Conservation (phyloP, 352 stramenopile species). For the Peronospora destructor region DNA sequence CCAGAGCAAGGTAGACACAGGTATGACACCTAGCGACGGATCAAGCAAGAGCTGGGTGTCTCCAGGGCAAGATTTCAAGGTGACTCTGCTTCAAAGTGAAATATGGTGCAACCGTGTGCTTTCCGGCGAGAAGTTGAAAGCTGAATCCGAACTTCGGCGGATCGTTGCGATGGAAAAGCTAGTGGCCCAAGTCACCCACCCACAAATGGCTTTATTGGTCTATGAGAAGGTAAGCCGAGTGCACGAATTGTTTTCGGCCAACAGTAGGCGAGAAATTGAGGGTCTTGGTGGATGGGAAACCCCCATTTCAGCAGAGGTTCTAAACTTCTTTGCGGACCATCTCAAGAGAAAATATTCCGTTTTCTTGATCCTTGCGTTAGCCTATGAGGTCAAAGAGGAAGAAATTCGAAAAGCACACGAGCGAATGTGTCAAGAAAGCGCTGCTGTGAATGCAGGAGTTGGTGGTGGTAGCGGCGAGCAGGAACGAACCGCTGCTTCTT, state of each 20-base stretch:
- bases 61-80: slow-evolving; percentile 71
- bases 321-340: slow-evolving; percentile 82
- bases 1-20: slow-evolving; percentile 13
- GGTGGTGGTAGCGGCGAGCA: slow-evolving; percentile 59
- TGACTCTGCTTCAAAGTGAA: slow-evolving; percentile 80
- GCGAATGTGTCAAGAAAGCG: slow-evolving; percentile 76
- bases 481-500: slow-evolving; percentile 40
- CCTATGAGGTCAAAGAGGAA: slow-evolving; percentile 66
- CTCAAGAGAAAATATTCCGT: slow-evolving; percentile 85
- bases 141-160: slow-evolving; percentile 70
- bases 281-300: slow-evolving; percentile 34
- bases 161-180: slow-evolving; percentile 85
- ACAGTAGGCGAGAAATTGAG: slow-evolving; percentile 73
- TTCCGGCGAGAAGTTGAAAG: slow-evolving; percentile 75
- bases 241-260: slow-evolving; percentile 79
- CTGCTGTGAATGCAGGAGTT: slow-evolving; percentile 59
- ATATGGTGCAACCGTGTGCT: slow-evolving; percentile 81
- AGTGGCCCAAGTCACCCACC: slow-evolving; percentile 66
- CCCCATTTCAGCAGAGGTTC: slow-evolving; percentile 45
- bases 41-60: slow-evolving; percentile 49
- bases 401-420: slow-evolving; percentile 79
- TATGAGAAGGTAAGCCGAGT: slow-evolving; percentile 86
- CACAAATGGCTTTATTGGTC: slow-evolving; percentile 77
- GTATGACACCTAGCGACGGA: slow-evolving; percentile 10
- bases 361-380: slow-evolving; percentile 76